These are phyloP conservation scores for Jatropha multifida DNA, from an alignment of 441 rosid genomes.

Conservation along the genomic window DNA sequence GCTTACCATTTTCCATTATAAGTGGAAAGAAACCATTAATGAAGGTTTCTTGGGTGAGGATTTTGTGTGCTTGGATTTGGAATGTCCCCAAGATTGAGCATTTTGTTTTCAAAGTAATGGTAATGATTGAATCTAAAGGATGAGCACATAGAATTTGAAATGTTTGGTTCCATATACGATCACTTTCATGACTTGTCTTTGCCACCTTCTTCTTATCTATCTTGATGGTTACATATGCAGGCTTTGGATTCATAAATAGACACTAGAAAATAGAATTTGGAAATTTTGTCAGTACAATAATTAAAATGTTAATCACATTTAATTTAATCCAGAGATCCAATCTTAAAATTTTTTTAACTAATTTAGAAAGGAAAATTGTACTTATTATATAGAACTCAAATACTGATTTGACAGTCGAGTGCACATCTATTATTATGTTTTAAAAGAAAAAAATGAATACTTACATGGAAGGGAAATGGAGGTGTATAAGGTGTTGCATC, in stretches of 20 bases:
- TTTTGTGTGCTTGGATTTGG: constrained; percentile 49
- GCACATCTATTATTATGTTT: too few relatives aligned
- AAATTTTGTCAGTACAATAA: neutral
- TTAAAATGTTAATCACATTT: neutral
- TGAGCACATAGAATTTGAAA: constrained; percentile 82
- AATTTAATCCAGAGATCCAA: neutral
- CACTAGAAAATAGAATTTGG: constrained; percentile 40
- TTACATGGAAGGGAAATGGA: constrained; percentile 67
- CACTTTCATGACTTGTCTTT: constrained; percentile 58
- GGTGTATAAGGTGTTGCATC: constrained; percentile 68
- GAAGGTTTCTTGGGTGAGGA: constrained; percentile 46
- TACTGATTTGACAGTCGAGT: neutral
- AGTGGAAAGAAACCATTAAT: constrained; percentile 67
- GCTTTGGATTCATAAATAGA: constrained; percentile 42
- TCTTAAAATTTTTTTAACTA: neutral
- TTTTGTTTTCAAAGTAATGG: constrained; percentile 62
- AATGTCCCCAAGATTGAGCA: constrained; percentile 66
- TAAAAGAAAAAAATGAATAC: constrained; percentile 14
- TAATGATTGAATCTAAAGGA: constrained; percentile 53
- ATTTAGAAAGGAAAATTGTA: neutral
- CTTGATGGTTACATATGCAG: constrained; percentile 68
- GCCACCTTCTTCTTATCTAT: constrained; percentile 64
- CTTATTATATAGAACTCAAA: neutral
- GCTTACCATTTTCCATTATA: constrained; percentile 42
- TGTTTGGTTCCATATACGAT: constrained; percentile 87